Evolutionary conservation across 495 filamentous ascomycete genomes (phyloP).

Genomic region (Penicillium longicatenatum): DNA sequence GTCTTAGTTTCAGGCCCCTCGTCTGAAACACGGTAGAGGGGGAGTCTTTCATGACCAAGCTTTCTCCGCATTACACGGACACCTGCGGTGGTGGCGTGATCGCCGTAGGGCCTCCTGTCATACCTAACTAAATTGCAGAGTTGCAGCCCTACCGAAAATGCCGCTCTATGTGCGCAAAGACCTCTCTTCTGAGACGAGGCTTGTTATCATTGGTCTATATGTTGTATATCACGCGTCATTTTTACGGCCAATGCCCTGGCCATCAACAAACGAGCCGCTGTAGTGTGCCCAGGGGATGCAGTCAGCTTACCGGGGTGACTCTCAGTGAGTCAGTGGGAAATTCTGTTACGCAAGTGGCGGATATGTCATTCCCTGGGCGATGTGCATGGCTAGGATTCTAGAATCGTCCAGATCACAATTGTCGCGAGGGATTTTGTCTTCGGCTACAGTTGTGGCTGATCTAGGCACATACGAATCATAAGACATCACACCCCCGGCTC

Average conservation of each 20-base stretch:
- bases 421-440: constrained; percentile 2
- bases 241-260: not conserved
- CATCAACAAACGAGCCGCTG: constrained; percentile 14
- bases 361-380: constrained; percentile 4
- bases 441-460: not conserved
- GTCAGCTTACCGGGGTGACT: not conserved
- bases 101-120: constrained; percentile 14
- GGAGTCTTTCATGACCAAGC: constrained; percentile 10
- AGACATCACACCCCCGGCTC: not conserved
- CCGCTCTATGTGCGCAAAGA: not conserved
- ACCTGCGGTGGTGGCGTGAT: constrained; percentile 20
- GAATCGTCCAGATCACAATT: constrained; percentile 15
- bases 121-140: constrained; percentile 21
- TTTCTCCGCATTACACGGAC: constrained; percentile 13
- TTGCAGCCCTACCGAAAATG: constrained; percentile 10
- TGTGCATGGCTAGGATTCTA: constrained; percentile 8
- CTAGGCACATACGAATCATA: not conserved
- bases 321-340: not conserved
- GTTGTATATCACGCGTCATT: constrained; percentile 3
- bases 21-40: constrained; percentile 4
- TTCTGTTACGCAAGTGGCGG: constrained; percentile 16
- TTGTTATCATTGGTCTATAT: not conserved
- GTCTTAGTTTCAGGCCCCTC: not conserved
- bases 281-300: constrained; percentile 9
- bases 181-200: not conserved